These are phyloP conservation scores for Penicillium frequentans DNA, from an alignment of 2,329 filamentous ascomycete genomes.

Conservation along the genomic window DNA sequence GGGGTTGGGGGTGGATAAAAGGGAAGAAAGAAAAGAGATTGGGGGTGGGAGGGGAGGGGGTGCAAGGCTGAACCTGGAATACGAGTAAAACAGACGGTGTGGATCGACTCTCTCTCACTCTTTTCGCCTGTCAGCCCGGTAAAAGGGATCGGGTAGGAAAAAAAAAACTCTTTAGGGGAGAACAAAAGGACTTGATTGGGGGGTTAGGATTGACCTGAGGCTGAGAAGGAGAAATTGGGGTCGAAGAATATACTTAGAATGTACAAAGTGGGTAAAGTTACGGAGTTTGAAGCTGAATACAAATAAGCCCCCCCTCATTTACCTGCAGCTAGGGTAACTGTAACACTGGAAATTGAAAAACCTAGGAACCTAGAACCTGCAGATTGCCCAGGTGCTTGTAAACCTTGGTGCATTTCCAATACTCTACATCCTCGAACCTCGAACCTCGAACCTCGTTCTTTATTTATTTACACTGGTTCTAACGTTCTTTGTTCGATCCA, in stretches of 20 bases:
- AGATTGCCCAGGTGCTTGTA: too few species aligned
- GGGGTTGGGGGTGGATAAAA: slow-evolving; percentile 3
- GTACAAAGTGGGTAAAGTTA: background rate
- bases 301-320: background rate
- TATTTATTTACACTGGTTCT: background rate
- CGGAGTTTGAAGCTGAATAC: background rate
- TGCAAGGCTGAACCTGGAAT: slow-evolving; percentile 10
- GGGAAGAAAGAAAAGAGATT: slow-evolving; percentile 11
- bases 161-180: slow-evolving; percentile 5
- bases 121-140: slow-evolving; percentile 9
- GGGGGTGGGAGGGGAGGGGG: slow-evolving; percentile 6
- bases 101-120: slow-evolving; percentile 1
- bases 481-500: background rate
- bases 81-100: slow-evolving; percentile 8
- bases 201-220: slow-evolving; percentile 1
- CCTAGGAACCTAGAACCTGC: too few species aligned
- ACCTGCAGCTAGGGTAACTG: background rate
- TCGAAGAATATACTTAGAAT: background rate
- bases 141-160: slow-evolving; percentile 3
- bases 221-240: slow-evolving; percentile 2
- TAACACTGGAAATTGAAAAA: too few species aligned
- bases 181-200: slow-evolving; percentile 2
- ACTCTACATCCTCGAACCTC: too few species aligned
- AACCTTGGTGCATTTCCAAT: too few species aligned
- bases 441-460: background rate